phyloP scores from a whole-genome alignment of 352 stramenopile species.

The Phytophthora tentaculata region DNA sequence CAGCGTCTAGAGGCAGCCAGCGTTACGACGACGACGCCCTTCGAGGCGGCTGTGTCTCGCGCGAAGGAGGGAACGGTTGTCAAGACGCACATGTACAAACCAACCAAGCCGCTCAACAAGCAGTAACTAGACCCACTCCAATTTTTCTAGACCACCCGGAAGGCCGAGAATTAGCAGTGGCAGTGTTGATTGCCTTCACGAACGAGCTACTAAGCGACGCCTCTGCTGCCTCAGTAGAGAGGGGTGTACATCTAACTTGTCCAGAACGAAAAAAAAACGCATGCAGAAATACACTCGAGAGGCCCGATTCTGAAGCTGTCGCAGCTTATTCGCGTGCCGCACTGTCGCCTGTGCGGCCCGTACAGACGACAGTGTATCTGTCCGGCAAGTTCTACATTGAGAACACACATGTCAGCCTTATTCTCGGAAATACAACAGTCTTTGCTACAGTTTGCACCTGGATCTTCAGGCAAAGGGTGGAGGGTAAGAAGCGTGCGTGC shows the following conservation, averaged over 20 bases:
- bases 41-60: constrained; percentile 72
- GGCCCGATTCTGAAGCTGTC: not conserved
- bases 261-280: constrained; percentile 12
- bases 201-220: constrained; percentile 5
- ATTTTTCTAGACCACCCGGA: constrained; percentile 14
- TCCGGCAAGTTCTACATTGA: constrained; percentile 54
- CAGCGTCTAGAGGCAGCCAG: constrained; percentile 42
- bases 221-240: constrained; percentile 15
- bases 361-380: constrained; percentile 52
- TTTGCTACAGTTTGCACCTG: constrained; percentile 40
- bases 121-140: constrained; percentile 37
- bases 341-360: constrained; percentile 10
- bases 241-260: constrained; percentile 14
- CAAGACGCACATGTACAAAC: constrained; percentile 76
- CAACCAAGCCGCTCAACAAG: constrained; percentile 43
- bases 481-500: constrained; percentile 71
- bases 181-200: constrained; percentile 1
- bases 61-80: constrained; percentile 74
- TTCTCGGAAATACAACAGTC: not conserved
- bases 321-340: constrained; percentile 15
- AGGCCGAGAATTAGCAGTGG: constrained; percentile 9
- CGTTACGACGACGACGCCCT: constrained; percentile 56
- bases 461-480: constrained; percentile 75
- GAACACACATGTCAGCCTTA: constrained; percentile 1
- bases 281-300: constrained; percentile 19